Percentiles rank a stretch among this genome's conserved stretches.
These are phyloP conservation scores for Deakozyma indianensis DNA, from an alignment of 805 yeast species.

Conservation along the genomic window DNA sequence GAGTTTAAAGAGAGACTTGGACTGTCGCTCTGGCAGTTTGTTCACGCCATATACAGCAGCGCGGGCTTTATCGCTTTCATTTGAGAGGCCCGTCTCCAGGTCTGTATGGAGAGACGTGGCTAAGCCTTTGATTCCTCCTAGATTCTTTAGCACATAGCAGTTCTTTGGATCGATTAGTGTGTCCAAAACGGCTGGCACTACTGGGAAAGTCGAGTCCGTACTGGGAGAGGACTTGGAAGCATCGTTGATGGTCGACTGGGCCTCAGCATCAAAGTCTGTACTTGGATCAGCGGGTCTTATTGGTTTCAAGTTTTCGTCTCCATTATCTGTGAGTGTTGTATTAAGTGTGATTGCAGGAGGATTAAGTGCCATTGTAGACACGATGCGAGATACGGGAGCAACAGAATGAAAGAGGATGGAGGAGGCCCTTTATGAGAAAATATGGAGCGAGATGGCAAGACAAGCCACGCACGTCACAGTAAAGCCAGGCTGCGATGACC, in stretches of 20 bases:
- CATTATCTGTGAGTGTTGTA: neutral
- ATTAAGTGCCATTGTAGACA: neutral
- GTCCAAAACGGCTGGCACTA: conserved; percentile 2
- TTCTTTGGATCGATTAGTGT: conserved; percentile 25
- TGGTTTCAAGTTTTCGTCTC: neutral
- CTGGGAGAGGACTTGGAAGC: neutral
- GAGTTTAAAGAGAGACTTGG: conserved; percentile 51
- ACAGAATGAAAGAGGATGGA: no score
- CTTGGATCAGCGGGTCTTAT: neutral
- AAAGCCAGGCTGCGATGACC: no score
- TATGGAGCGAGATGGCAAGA: no score
- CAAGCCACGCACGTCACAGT: no score
- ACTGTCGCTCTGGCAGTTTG: conserved; percentile 52
- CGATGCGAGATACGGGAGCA: no score
- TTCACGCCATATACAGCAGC: conserved; percentile 50
- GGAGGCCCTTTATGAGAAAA: no score
- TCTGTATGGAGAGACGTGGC: conserved; percentile 19
- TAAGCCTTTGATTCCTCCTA: conserved; percentile 25
- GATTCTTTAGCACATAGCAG: conserved; percentile 19
- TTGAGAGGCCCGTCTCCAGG: conserved; percentile 17
- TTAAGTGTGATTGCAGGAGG: neutral
- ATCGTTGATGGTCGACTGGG: neutral
- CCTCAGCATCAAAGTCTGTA: neutral
- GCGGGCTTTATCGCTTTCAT: conserved; percentile 22
- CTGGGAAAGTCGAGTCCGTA: neutral